phyloP scores from a whole-genome alignment of 2,329 filamentous ascomycete species.

The Aspergillus sp. region DNA sequence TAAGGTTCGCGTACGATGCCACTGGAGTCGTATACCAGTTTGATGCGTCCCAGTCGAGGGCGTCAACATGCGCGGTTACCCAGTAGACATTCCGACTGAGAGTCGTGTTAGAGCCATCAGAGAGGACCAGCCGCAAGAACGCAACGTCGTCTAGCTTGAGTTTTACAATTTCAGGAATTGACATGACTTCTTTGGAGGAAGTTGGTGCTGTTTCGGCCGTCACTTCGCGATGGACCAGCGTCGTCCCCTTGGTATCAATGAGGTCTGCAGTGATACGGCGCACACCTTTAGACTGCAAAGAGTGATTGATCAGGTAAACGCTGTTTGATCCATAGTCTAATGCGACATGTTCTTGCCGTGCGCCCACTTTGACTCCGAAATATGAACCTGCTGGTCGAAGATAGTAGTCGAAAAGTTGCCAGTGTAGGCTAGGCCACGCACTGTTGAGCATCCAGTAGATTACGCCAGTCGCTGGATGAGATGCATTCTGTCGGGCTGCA shows the following conservation, averaged over 20 bases:
- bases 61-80: slow-evolving; percentile 50
- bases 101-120: slow-evolving; percentile 27
- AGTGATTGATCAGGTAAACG: slow-evolving; percentile 58
- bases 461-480: slow-evolving; percentile 57
- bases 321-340: slow-evolving; percentile 52
- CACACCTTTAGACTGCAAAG: slow-evolving; percentile 38
- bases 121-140: slow-evolving; percentile 54
- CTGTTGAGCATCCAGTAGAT: slow-evolving; percentile 70
- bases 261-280: slow-evolving; percentile 52
- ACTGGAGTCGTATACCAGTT: slow-evolving; percentile 62
- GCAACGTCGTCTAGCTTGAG: slow-evolving; percentile 43
- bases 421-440: slow-evolving; percentile 65
- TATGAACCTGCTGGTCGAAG: slow-evolving; percentile 58
- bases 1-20: slow-evolving; percentile 51
- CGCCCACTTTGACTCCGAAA: slow-evolving; percentile 58
- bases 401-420: slow-evolving; percentile 66
- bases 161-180: slow-evolving; percentile 31
- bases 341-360: slow-evolving; percentile 53
- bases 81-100: slow-evolving; percentile 64
- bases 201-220: slow-evolving; percentile 46
- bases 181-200: slow-evolving; percentile 39
- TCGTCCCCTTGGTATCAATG: slow-evolving; percentile 49
- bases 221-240: slow-evolving; percentile 36
- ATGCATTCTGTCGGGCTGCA: slow-evolving; percentile 50
- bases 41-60: slow-evolving; percentile 56